Conservation (phyloP, 176 grass and related monocot species). For the Rhynchospora breviuscula region DNA sequence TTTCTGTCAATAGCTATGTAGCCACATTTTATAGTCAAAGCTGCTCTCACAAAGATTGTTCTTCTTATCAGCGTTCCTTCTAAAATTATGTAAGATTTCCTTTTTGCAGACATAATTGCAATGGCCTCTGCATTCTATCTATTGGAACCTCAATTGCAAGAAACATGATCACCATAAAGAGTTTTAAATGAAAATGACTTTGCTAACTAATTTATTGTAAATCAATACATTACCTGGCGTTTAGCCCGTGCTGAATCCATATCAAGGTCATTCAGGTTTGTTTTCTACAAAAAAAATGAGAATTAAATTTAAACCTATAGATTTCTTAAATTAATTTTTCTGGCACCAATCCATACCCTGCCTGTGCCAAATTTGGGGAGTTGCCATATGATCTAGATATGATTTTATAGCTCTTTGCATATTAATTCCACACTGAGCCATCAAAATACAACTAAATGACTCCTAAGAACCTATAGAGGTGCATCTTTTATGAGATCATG, state of each 20-base stretch:
- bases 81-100: background rate
- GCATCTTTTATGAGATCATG: too few relatives aligned
- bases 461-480: too few relatives aligned
- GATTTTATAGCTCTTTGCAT: too few relatives aligned
- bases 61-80: background rate
- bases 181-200: too few relatives aligned
- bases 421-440: too few relatives aligned
- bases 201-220: too few relatives aligned
- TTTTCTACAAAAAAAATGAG: constrained; percentile 31
- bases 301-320: constrained; percentile 7
- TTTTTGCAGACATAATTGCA: background rate
- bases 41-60: background rate
- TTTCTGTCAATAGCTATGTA: background rate
- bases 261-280: constrained; percentile 72
- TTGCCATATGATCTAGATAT: too few relatives aligned
- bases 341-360: too few relatives aligned
- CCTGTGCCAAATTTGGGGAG: too few relatives aligned
- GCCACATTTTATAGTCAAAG: background rate
- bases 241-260: constrained; percentile 47
- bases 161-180: background rate
- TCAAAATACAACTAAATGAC: too few relatives aligned
- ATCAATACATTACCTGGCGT: too few relatives aligned
- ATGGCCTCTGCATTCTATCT: background rate
- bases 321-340: background rate
- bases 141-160: background rate